Conservation (phyloP, 164 flowering plant genomes). For the Litsea cubeba region DNA sequence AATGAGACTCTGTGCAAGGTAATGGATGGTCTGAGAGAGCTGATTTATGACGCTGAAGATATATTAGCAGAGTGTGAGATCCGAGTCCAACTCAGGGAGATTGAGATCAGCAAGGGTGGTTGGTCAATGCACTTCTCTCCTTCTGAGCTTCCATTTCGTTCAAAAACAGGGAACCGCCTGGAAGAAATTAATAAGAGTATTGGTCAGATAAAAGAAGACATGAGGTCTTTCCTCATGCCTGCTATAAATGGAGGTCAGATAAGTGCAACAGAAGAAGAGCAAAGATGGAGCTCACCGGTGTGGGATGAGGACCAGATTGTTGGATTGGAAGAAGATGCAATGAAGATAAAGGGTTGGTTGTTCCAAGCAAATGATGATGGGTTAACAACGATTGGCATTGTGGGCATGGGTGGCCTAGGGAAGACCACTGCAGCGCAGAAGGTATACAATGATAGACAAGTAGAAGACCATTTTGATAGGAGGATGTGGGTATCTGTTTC, state of each 20-base stretch:
- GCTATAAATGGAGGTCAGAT: slow-evolving; percentile 6
- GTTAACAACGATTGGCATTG: slow-evolving; percentile 29
- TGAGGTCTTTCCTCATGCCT: slow-evolving; percentile 26
- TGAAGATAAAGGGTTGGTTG: slow-evolving; percentile 41
- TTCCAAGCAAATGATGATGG: slow-evolving; percentile 16
- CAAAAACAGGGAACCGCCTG: slow-evolving; percentile 30
- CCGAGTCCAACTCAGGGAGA: not conserved
- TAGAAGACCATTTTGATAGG: slow-evolving; percentile 30
- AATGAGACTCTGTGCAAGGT: not conserved
- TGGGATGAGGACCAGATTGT: slow-evolving; percentile 44
- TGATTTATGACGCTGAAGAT: slow-evolving; percentile 14
- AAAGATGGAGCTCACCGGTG: slow-evolving; percentile 34
- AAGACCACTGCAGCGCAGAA: slow-evolving; percentile 47
- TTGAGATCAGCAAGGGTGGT: not conserved
- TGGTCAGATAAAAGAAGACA: slow-evolving; percentile 20
- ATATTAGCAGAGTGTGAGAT: slow-evolving; percentile 7
- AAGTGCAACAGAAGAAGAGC: slow-evolving; percentile 4
- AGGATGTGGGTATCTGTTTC: slow-evolving; percentile 55
- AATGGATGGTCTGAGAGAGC: slow-evolving; percentile 3
- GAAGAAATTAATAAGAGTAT: slow-evolving; percentile 33
- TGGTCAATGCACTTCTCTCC: slow-evolving; percentile 18
- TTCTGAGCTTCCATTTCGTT: slow-evolving; percentile 15
- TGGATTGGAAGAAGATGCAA: slow-evolving; percentile 40
- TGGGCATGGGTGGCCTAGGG: slow-evolving; percentile 61
- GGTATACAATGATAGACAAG: slow-evolving; percentile 32